Evolutionary conservation across 2,329 filamentous ascomycete genomes (phyloP), one percentile per base, ranked within the genome.

Genomic region (Cryoendolithus antarcticus): DNA sequence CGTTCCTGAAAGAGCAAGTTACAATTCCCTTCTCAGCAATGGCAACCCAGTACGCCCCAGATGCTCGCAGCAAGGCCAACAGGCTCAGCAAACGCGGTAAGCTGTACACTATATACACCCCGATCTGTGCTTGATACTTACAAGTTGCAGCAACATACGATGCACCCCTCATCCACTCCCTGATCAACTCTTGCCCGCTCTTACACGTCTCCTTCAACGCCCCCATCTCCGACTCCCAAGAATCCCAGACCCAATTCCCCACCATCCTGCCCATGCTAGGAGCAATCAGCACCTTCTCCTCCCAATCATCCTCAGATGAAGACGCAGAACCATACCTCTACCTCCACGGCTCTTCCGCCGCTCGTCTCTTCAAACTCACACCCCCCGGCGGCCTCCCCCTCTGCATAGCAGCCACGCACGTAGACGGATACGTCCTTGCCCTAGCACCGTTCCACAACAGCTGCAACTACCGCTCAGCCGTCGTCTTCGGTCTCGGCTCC

Each of bases 241-340:
- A 21, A 21, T 21, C 19, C 19, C 3, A 6, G 6, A 21, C 6
- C 6, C 44, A 50, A 39, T 91, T 88, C 54, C 84, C 85, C 3
- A 74, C 76, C 38, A 78, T 80, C 39, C 70, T 93, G 2, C 86
- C 86, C 44, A 89, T 93, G 84, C 83, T 93, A 52, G 84, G 83
- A 38, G 77, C 83, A 51, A 82, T 91, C 71, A 82, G 77, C 9
- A 82, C 77, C 13, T 91, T 80, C 56, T 6, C 19, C 19, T 21
- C 19, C 6, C 19, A 3, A 3, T 21, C 19, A 4, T 21, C 19
- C 6, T 69, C 75, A 10, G 59, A 72, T 12, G 77, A 86, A 47
- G 75, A 79, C 0, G 19, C 6, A 21, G 67, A 86, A 4, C 39
- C 50, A 9, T 78, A 86, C 42, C 71, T 81, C 45, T 93, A 93